phyloP scores from a whole-genome alignment of 1,139 yeast genomes.

The Blastobotrys serpentis region DNA sequence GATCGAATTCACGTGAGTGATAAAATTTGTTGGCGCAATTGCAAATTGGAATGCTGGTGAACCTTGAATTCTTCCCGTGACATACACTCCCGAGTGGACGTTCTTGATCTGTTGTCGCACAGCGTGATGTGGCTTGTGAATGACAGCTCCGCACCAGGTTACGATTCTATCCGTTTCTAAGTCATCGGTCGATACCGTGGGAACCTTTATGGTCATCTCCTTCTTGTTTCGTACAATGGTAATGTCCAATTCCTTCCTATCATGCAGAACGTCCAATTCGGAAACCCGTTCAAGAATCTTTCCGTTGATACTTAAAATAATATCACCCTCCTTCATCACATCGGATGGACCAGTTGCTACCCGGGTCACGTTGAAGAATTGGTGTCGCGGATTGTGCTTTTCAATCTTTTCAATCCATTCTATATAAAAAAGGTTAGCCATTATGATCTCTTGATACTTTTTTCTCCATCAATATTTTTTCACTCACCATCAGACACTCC shows the following conservation, averaged over 20 bases:
- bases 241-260: slow-evolving; percentile 48
- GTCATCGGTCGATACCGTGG: slow-evolving; percentile 57
- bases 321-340: slow-evolving; percentile 59
- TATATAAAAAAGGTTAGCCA: background rate
- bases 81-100: slow-evolving; percentile 80
- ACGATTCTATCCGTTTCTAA: slow-evolving; percentile 67
- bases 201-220: slow-evolving; percentile 56
- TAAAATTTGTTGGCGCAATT: slow-evolving; percentile 75
- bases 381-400: slow-evolving; percentile 61
- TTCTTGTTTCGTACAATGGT: slow-evolving; percentile 63
- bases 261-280: slow-evolving; percentile 59
- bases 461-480: no score
- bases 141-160: slow-evolving; percentile 76
- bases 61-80: slow-evolving; percentile 68
- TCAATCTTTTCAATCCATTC: slow-evolving; percentile 76
- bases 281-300: slow-evolving; percentile 62
- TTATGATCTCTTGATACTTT: background rate
- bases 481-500: slow-evolving; percentile 64
- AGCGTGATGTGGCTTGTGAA: slow-evolving; percentile 68
- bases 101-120: slow-evolving; percentile 72
- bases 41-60: slow-evolving; percentile 87
- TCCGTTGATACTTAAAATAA: slow-evolving; percentile 67
- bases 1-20: slow-evolving; percentile 81
- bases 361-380: slow-evolving; percentile 69
- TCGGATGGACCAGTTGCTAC: slow-evolving; percentile 56